phyloP scores from a whole-genome alignment of 306 rosid species.

The Astragalus membranaceus region DNA sequence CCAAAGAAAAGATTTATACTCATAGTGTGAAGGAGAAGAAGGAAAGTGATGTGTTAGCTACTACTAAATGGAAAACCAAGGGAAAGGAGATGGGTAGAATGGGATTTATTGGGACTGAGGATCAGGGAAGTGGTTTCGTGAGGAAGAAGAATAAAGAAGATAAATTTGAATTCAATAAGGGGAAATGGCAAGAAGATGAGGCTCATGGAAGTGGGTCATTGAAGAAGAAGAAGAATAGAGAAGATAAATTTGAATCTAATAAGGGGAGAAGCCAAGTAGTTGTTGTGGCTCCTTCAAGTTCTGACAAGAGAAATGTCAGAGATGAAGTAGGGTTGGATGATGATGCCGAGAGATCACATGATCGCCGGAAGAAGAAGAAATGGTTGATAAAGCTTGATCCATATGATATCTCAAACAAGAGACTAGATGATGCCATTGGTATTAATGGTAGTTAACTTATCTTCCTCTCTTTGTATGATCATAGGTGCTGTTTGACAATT shows the following conservation, averaged over 20 bases:
- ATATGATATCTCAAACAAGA: constrained; percentile 76
- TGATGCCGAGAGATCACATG: constrained; percentile 30
- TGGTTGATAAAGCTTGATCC: constrained; percentile 60
- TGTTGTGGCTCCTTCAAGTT: constrained; percentile 22
- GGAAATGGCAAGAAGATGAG: constrained; percentile 17
- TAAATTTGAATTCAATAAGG: constrained; percentile 26
- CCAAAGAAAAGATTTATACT: constrained; percentile 27
- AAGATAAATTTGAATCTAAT: constrained; percentile 21
- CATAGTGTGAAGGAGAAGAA: constrained; percentile 16
- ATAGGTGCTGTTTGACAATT: neutral
- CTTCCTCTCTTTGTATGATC: constrained; percentile 8
- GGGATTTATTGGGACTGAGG: constrained; percentile 15
- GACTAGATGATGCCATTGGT: constrained; percentile 53
- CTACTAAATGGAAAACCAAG: constrained; percentile 18
- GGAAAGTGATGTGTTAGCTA: constrained; percentile 10
- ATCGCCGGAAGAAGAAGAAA: constrained; percentile 64
- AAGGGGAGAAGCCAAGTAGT: constrained; percentile 24
- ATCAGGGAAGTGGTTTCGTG: constrained; percentile 22
- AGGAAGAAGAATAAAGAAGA: constrained; percentile 28
- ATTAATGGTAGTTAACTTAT: constrained; percentile 40
- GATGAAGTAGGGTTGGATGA: constrained; percentile 29
- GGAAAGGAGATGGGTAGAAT: constrained; percentile 19
- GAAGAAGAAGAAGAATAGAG: constrained; percentile 33
- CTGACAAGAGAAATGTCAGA: constrained; percentile 21
- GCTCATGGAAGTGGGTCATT: constrained; percentile 1